Evolutionary conservation across 805 yeast species (phyloP).

Genomic region (Torulaspora delbrueckii): DNA sequence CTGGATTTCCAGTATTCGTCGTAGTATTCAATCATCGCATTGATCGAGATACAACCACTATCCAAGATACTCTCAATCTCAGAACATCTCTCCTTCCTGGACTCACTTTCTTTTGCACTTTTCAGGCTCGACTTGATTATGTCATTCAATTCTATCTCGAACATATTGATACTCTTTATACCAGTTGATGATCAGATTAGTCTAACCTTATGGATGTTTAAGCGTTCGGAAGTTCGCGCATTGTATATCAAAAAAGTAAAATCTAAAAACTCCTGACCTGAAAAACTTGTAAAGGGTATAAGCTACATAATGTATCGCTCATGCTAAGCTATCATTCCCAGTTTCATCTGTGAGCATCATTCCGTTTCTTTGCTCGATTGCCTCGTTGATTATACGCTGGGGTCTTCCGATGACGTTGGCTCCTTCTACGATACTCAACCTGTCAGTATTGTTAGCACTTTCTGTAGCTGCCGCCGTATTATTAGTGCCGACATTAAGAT

Average conservation of each 20-base stretch:
- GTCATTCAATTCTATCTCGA: constrained; percentile 21
- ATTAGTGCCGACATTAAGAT: constrained; percentile 2
- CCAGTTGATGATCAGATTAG: not conserved
- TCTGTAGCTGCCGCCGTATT: constrained; percentile 1
- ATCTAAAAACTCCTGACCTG: constrained; percentile 1
- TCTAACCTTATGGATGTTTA: not conserved
- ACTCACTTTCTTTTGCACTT: constrained; percentile 3
- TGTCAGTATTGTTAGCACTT: constrained; percentile 8
- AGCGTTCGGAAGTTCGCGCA: not conserved
- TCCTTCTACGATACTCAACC: constrained; percentile 5
- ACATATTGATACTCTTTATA: constrained; percentile 13
- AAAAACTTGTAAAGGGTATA: not conserved
- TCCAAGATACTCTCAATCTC: constrained; percentile 12
- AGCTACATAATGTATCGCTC: not conserved
- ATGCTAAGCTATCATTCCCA: constrained; percentile 7
- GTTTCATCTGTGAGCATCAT: constrained; percentile 10
- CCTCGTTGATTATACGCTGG: constrained; percentile 3
- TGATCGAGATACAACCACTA: constrained; percentile 21
- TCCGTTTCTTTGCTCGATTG: constrained; percentile 11
- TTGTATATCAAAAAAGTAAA: not conserved
- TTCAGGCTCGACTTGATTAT: constrained; percentile 7
- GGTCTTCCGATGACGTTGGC: constrained; percentile 3
- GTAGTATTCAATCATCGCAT: constrained; percentile 15
- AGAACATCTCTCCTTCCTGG: constrained; percentile 3
- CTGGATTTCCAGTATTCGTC: constrained; percentile 10